phyloP scores from a whole-genome alignment of 805 yeast genomes.

The Kluyveromyces nonfermentans region DNA sequence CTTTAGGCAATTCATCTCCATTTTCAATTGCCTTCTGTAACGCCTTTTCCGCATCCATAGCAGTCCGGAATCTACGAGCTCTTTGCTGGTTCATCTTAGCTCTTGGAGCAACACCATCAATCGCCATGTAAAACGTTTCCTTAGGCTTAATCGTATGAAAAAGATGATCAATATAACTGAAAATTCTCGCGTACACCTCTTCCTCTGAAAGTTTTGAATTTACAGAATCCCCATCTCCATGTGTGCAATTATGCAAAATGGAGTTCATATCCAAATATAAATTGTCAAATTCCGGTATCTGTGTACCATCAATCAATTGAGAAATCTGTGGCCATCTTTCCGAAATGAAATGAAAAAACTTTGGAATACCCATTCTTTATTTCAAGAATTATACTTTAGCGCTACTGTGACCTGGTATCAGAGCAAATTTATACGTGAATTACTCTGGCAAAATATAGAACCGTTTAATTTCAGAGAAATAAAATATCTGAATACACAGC shows the following conservation, averaged over 20 bases:
- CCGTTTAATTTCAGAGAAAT: not conserved
- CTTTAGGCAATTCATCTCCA: constrained; percentile 71
- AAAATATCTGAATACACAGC: not conserved
- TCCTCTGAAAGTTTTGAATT: constrained; percentile 73
- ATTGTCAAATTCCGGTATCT: constrained; percentile 90
- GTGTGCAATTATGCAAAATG: constrained; percentile 88
- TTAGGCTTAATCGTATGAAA: constrained; percentile 82
- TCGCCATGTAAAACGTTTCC: constrained; percentile 86
- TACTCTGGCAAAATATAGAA: not conserved
- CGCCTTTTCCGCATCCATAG: constrained; percentile 81
- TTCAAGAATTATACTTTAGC: too few relatives aligned
- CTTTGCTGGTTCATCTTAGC: constrained; percentile 98
- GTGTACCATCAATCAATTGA: constrained; percentile 69
- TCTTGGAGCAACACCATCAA: constrained; percentile 98
- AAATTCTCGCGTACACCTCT: constrained; percentile 85
- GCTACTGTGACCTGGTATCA: not conserved
- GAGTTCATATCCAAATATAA: constrained; percentile 96
- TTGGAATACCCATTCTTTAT: constrained; percentile 77
- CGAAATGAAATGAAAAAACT: constrained; percentile 91
- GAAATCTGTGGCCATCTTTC: constrained; percentile 98
- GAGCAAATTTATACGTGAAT: too few relatives aligned
- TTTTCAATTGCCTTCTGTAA: constrained; percentile 60
- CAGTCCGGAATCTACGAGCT: constrained; percentile 89
- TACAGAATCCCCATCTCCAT: constrained; percentile 60
- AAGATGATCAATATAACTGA: constrained; percentile 88